Evolutionary conservation across 805 yeast species (phyloP).

Genomic region (Sugiyamaella smithiae): DNA sequence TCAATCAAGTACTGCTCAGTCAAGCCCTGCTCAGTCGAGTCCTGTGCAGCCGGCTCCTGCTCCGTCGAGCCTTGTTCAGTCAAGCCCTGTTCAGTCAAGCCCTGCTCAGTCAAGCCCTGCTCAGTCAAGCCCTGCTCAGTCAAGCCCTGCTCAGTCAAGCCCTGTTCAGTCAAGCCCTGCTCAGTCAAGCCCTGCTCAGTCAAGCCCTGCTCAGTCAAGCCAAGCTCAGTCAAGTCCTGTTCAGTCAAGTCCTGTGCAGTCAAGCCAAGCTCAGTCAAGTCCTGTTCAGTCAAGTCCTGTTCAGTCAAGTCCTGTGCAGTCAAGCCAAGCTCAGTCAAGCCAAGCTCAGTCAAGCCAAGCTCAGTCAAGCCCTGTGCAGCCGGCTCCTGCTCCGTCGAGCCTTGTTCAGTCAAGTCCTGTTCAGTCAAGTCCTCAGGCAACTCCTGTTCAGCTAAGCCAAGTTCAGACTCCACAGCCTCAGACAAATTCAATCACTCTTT

Average conservation of each 20-base stretch:
- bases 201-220: too few species aligned
- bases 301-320: too few species aligned
- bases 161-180: too few species aligned
- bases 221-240: not conserved
- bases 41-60: slow-evolving; percentile 4
- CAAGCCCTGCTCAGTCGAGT: not conserved
- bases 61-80: not conserved
- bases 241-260: too few species aligned
- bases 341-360: too few species aligned
- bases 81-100: slow-evolving; percentile 63
- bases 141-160: too few species aligned
- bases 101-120: slow-evolving; percentile 52
- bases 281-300: too few species aligned
- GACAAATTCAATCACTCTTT: too few species aligned
- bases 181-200: slow-evolving; percentile 35
- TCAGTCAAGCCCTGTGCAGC: too few species aligned
- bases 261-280: too few species aligned
- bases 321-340: too few species aligned
- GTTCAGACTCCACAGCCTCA: not conserved
- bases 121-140: slow-evolving; percentile 26
- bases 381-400: too few species aligned
- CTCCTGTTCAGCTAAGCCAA: not conserved
- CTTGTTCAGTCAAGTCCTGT: slow-evolving; percentile 14
- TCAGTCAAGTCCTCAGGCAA: slow-evolving; percentile 25
- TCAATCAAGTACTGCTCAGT: not conserved